These are phyloP conservation scores for Lasiodiplodia hormozganensis DNA, from an alignment of 2,329 filamentous ascomycete genomes.

Conservation along the genomic window DNA sequence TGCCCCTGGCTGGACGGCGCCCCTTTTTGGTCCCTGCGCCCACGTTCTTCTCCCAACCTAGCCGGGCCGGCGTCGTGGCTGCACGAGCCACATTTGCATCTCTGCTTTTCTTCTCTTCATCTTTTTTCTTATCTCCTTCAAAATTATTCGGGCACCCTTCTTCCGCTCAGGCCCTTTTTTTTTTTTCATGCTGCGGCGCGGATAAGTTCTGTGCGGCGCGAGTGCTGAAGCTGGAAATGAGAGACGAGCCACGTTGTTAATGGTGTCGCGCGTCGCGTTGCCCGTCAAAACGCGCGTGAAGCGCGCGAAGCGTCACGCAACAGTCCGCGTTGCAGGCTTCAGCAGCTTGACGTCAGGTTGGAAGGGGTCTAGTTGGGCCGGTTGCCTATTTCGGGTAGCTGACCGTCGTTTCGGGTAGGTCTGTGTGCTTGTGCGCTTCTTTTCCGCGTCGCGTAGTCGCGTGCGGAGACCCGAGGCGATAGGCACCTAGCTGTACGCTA, in stretches of 20 bases:
- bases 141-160: neutral
- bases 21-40: conserved; percentile 10
- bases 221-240: neutral
- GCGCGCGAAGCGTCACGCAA: neutral
- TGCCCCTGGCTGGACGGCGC: neutral
- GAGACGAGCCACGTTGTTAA: neutral
- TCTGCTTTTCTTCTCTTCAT: neutral
- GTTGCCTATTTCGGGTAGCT: conserved; percentile 16
- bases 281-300: neutral
- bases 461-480: too few species aligned
- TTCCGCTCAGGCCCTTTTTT: neutral
- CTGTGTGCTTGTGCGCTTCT: neutral
- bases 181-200: neutral
- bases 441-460: neutral
- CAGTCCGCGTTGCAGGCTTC: conserved; percentile 4
- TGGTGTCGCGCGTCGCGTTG: neutral
- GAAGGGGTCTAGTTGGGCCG: neutral
- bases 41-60: conserved; percentile 8
- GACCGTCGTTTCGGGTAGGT: conserved; percentile 1
- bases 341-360: neutral
- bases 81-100: conserved; percentile 1
- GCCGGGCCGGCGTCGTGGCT: neutral
- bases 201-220: neutral
- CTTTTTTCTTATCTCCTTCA: neutral
- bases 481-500: neutral